Evolutionary conservation across 805 yeast species (phyloP).

Genomic region (Hanseniaspora meyeri): DNA sequence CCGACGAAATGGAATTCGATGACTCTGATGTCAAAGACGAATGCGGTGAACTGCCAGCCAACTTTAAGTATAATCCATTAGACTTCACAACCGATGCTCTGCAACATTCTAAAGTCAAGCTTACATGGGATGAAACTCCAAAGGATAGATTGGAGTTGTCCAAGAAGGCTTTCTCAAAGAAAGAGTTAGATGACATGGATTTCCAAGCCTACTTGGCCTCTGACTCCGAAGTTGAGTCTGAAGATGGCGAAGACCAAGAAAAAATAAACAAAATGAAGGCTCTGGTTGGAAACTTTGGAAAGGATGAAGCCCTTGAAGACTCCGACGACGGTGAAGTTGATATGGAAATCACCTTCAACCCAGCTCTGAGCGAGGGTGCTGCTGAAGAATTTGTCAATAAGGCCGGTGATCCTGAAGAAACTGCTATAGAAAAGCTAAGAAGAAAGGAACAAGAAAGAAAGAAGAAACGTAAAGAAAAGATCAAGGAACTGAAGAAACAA

Average conservation of each 20-base stretch:
- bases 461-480: constrained; percentile 64
- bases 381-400: constrained; percentile 28
- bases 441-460: constrained; percentile 90
- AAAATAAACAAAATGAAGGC: constrained; percentile 50
- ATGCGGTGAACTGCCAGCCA: constrained; percentile 59
- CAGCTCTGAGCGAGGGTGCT: constrained; percentile 39
- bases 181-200: constrained; percentile 83
- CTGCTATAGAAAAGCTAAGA: constrained; percentile 66
- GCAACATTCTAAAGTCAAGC: constrained; percentile 88
- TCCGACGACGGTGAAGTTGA: constrained; percentile 59
- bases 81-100: constrained; percentile 86
- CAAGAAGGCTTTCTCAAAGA: constrained; percentile 69
- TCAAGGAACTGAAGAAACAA: constrained; percentile 44
- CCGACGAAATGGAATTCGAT: constrained; percentile 83
- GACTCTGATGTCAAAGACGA: constrained; percentile 55
- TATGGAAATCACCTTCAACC: constrained; percentile 92
- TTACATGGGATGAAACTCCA: constrained; percentile 99
- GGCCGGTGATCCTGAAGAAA: constrained; percentile 39
- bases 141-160: constrained; percentile 69
- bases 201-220: constrained; percentile 84
- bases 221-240: constrained; percentile 42
- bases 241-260: constrained; percentile 30
- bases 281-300: constrained; percentile 36
- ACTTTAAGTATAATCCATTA: constrained; percentile 51
- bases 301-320: constrained; percentile 20